Evolutionary conservation across 768 basidiomycete genomes (phyloP), one percentile per base, ranked within the genome.

Genomic region (Termitomyces sp.): DNA sequence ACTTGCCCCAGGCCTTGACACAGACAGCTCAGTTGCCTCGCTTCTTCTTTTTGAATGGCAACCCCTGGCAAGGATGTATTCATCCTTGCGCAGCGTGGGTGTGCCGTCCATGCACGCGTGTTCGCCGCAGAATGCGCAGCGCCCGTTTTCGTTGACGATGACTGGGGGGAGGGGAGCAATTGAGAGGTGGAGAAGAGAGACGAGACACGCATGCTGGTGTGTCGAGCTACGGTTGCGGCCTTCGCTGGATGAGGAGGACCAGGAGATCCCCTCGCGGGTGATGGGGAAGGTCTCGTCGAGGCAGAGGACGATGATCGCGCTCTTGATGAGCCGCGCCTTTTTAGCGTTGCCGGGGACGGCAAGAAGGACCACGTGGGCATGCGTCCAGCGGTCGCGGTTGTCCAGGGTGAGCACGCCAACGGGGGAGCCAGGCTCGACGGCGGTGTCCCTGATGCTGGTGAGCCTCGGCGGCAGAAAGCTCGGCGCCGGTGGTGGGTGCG

Each of bases 161-260:
- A 98, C 93, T 95, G 68, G 2, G 18, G 43, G 4, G 10, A 16
- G 14, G 51, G 38, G 18, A 55, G 55, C 28, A 56, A 55, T n/a
- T n/a, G n/a, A n/a, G 50, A 46, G 28, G 13, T 47, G 33, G 13
- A 26, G 43, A 14, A 18, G 48, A 18, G n/a, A 20, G 20, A 35
- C 4, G 3, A 23, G 4, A 9, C 0, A 79, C 88, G 36, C 70
- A 94, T 93, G 67, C 69, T 98, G 92, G 69, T 98, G 96, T 99
- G 78, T 98, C 97, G 69, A 88, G 98, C 80, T 90, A 99, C 96
- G 78, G 71, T 96, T 97, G 52, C 86, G 78, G 26, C 93, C 95
- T 64, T 96, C 83, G 35, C 95, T 95, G 26, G 87, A 86, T 94
- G 95, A 98, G 51, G 85, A 84, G 20, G 74, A 78, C 87, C 90